phyloP scores from a whole-genome alignment of 225 moss, liverwort and hornwort species.

The Climacium dendroides region DNA sequence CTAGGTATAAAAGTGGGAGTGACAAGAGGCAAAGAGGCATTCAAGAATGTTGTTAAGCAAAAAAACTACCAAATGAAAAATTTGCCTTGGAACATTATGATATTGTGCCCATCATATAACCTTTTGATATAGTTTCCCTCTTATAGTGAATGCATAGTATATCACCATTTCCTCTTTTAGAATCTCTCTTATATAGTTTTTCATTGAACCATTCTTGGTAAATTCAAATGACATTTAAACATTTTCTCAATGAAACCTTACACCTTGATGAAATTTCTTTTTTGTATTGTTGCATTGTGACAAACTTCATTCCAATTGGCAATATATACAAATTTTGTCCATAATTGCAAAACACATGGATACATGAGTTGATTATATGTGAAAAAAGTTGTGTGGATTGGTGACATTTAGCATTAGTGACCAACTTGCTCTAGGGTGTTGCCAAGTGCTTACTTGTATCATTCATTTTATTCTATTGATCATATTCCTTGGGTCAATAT shows the following conservation, averaged over 20 bases:
- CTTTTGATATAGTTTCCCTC: neutral
- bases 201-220: too few species aligned
- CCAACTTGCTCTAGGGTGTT: fast-evolving
- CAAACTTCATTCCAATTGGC: fast-evolving
- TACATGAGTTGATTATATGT: fast-evolving
- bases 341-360: neutral
- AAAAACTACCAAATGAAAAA: too few species aligned
- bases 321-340: neutral
- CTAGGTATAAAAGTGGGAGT: too few species aligned
- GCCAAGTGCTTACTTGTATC: neutral
- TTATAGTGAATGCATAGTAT: neutral
- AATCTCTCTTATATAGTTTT: too few species aligned
- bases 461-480: too few species aligned
- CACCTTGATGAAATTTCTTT: neutral
- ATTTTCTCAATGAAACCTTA: too few species aligned
- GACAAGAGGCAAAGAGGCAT: too few species aligned
- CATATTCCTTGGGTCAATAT: neutral
- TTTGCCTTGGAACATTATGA: neutral
- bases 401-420: too few species aligned
- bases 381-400: neutral
- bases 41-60: too few species aligned
- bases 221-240: too few species aligned
- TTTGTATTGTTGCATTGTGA: neutral
- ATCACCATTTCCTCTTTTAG: too few species aligned
- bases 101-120: neutral